Evolutionary conservation across 495 filamentous ascomycete species (phyloP), one percentile per base, ranked within the genome.

Genomic region (Apodospora peruviana): DNA sequence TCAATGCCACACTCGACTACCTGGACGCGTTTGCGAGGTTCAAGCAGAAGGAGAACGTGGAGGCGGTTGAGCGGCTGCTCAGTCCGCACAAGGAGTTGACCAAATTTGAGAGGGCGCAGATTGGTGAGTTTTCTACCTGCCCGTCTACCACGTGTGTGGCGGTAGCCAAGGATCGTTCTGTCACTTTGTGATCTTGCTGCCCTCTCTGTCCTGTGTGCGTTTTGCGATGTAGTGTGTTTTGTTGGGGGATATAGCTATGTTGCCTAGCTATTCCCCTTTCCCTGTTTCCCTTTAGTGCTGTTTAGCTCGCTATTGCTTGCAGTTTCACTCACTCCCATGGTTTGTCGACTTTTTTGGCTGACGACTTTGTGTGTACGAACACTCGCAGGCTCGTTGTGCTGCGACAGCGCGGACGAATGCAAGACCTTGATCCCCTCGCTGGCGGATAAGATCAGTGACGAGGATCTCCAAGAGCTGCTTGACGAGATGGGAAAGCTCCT

Each of bases 361-460:
- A n/a, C n/a, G n/a, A n/a, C n/a, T 25, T 34, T 21, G 34, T 42
- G 25, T 37, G 7, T 45, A 20, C 2, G 27, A 10, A 10, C 5
- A 41, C 23, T 47, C 17, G 12, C 23, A 94, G 91, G 88, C 5
- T 90, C 88, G 47, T 75, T 98, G 19, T 95, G 89, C 68, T 95
- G 90, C 60, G 90, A 95, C 56, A 84, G 79, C 19, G 84, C 86
- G 36, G 94, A 98, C 56, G 93, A 98, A 73, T 94, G 93, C 55
- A 95, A 96, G 74, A 95, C 88, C 8, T 76, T 98, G 39, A 95
- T 98, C 47, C 93, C 93, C 0, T 95, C 88, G 55, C 73, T 98
- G 19, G 76, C 82, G 52, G 79, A 87, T 60, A 98, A 97, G 70
- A 91, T 95, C 55, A 70, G 73, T 16, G 94, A 98, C 66, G 83